phyloP scores from a whole-genome alignment of 495 filamentous ascomycete genomes.

The Trypethelium eluteriae region DNA sequence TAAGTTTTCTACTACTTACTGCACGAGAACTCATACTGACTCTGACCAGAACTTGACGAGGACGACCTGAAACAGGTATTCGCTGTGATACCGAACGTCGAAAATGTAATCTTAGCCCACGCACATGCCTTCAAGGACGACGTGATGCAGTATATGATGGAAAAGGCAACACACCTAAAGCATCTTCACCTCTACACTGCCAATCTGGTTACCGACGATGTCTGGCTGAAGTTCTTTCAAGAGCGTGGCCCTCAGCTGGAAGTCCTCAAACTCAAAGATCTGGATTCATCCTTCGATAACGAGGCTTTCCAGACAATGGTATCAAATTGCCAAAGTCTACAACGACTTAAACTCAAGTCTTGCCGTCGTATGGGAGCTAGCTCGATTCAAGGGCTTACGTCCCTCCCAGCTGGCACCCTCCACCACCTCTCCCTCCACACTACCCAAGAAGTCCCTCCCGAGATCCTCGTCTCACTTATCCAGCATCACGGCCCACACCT shows the following conservation, averaged over 20 bases:
- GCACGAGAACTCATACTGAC: constrained; percentile 19
- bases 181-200: constrained; percentile 63
- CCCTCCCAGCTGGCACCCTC: constrained; percentile 45
- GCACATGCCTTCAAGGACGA: constrained; percentile 81
- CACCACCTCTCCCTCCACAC: constrained; percentile 66
- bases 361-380: constrained; percentile 46
- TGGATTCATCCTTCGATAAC: constrained; percentile 66
- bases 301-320: constrained; percentile 51
- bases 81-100: constrained; percentile 59
- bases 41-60: constrained; percentile 50
- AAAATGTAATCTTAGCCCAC: constrained; percentile 63
- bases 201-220: constrained; percentile 65
- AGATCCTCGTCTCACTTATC: constrained; percentile 54
- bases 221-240: constrained; percentile 60
- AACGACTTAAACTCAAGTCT: constrained; percentile 62
- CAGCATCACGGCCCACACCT: constrained; percentile 51
- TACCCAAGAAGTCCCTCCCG: constrained; percentile 46
- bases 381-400: constrained; percentile 46
- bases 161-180: constrained; percentile 55
- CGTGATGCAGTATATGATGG: constrained; percentile 70
- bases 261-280: constrained; percentile 58
- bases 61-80: constrained; percentile 76
- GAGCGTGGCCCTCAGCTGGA: constrained; percentile 54
- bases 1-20: constrained; percentile 31
- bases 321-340: constrained; percentile 54